Percentiles rank a stretch among this genome's conserved stretches.
Conservation (phyloP, 108 stramenopile species). For the Nitzschia sp. region DNA sequence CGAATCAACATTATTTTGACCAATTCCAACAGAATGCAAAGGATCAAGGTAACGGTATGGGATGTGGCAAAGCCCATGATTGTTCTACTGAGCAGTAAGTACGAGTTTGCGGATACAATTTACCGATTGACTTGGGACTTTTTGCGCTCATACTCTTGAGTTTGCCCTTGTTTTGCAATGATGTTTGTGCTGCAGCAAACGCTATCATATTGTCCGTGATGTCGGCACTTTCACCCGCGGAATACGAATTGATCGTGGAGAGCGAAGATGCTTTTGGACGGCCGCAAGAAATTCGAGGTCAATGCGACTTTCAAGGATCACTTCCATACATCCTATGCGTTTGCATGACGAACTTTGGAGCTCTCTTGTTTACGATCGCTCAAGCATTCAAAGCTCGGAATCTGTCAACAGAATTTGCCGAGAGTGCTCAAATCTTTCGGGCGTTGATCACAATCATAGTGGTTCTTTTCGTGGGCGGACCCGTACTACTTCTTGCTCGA, state of each 20-base stretch:
- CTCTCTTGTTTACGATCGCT: slow-evolving; percentile 31
- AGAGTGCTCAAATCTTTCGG: slow-evolving; percentile 45
- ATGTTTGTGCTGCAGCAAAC: slow-evolving; percentile 14
- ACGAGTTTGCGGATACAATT: background rate
- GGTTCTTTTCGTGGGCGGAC: slow-evolving; percentile 17
- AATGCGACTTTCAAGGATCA: slow-evolving; percentile 26
- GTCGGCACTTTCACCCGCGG: slow-evolving; percentile 35
- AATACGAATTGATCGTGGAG: slow-evolving; percentile 16
- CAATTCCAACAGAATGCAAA: slow-evolving; percentile 27
- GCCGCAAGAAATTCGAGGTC: slow-evolving; percentile 7
- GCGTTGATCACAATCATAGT: slow-evolving; percentile 22
- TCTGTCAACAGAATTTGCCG: slow-evolving; percentile 39
- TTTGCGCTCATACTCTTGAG: background rate
- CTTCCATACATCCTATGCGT: slow-evolving; percentile 21
- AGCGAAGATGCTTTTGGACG: slow-evolving; percentile 21
- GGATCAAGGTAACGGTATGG: slow-evolving; percentile 47
- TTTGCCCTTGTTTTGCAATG: no score
- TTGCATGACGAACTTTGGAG: slow-evolving; percentile 31
- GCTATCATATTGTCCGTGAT: slow-evolving; percentile 37
- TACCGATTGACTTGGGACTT: background rate
- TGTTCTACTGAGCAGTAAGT: slow-evolving; percentile 13
- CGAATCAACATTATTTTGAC: slow-evolving; percentile 32
- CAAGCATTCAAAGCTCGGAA: slow-evolving; percentile 46
- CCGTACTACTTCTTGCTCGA: slow-evolving; percentile 23
- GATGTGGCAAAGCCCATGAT: slow-evolving; percentile 53